phyloP scores from a whole-genome alignment of 805 yeast species.

The Zygosaccharomyces bailii region DNA sequence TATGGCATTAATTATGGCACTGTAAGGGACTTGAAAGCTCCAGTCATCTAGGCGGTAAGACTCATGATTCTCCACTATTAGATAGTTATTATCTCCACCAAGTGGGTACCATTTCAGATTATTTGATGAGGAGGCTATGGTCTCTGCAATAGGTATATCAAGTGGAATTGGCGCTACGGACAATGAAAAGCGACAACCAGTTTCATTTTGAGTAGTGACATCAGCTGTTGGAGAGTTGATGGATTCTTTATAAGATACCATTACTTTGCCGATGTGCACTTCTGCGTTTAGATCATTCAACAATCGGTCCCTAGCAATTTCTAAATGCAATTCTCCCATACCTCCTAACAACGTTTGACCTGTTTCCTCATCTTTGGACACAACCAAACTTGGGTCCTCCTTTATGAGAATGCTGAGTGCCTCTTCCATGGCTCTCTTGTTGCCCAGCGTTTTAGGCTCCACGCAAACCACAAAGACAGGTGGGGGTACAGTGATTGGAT shows the following conservation, averaged over 20 bases:
- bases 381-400: conserved; percentile 86
- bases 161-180: conserved; percentile 37
- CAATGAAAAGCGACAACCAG: conserved; percentile 24
- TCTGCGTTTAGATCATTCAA: conserved; percentile 79
- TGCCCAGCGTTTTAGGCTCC: conserved; percentile 82
- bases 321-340: conserved; percentile 96
- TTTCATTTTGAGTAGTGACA: conserved; percentile 19
- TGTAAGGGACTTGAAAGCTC: conserved; percentile 47
- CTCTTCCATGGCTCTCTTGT: conserved; percentile 65
- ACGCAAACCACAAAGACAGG: conserved; percentile 86
- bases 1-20: conserved; percentile 51
- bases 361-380: conserved; percentile 70
- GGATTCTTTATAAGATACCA: conserved; percentile 86
- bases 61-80: conserved; percentile 30
- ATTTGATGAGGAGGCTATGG: conserved; percentile 23
- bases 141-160: conserved; percentile 13
- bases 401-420: conserved; percentile 63
- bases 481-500: conserved; percentile 84
- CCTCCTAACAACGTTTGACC: conserved; percentile 95
- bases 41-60: conserved; percentile 39
- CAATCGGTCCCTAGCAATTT: conserved; percentile 76
- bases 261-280: conserved; percentile 75
- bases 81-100: conserved; percentile 36
- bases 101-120: conserved; percentile 31
- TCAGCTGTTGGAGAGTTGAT: conserved; percentile 22